Evolutionary conservation across 768 basidiomycete genomes (phyloP).

Genomic region (Russula vinacea): DNA sequence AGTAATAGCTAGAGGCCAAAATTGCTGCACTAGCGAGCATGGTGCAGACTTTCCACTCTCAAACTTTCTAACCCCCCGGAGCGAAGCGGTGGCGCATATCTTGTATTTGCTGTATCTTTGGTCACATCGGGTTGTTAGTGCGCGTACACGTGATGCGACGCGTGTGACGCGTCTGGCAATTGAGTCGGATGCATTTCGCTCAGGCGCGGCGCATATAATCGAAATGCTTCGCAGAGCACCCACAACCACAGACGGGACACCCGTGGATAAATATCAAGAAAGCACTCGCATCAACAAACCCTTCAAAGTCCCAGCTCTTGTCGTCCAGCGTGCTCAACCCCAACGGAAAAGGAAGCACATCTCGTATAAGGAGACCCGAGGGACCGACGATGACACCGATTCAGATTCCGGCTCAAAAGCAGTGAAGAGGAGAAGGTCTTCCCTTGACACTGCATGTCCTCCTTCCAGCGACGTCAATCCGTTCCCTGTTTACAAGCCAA

Average conservation of each 20-base stretch:
- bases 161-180: background rate
- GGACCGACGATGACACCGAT: slow-evolving; percentile 52
- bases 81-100: too few relatives aligned
- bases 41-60: too few relatives aligned
- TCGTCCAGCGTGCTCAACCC: slow-evolving; percentile 55
- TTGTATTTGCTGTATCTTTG: background rate
- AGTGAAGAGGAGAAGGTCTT: slow-evolving; percentile 63
- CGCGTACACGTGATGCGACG: slow-evolving; percentile 24
- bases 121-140: background rate
- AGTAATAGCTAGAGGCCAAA: too few relatives aligned
- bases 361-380: slow-evolving; percentile 72
- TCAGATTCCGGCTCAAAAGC: slow-evolving; percentile 50
- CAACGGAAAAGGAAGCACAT: slow-evolving; percentile 83
- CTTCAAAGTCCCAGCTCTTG: slow-evolving; percentile 68
- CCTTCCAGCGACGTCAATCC: slow-evolving; percentile 51
- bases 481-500: slow-evolving; percentile 79
- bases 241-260: slow-evolving; percentile 65
- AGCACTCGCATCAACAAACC: slow-evolving; percentile 73
- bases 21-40: too few relatives aligned
- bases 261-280: slow-evolving; percentile 65
- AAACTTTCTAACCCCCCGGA: too few relatives aligned
- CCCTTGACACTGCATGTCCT: slow-evolving; percentile 59
- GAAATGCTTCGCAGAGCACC: slow-evolving; percentile 68
- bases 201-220: background rate
- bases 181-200: background rate